These are phyloP conservation scores for Magnolia officinalis DNA, from an alignment of 164 flowering plant genomes.

Conservation along the genomic window DNA sequence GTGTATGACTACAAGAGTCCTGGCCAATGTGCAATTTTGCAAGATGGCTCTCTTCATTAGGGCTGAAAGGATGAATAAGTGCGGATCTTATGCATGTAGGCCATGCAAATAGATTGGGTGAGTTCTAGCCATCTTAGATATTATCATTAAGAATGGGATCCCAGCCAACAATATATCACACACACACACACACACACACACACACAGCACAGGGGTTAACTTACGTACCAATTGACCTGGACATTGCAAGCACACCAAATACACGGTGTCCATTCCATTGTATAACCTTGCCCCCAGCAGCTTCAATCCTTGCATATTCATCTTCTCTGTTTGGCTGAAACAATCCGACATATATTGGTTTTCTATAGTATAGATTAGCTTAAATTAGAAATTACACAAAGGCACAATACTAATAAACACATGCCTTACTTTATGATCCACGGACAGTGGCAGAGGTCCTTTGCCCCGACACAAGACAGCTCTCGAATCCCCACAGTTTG, in stretches of 20 bases:
- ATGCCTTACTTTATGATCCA: constrained; percentile 79
- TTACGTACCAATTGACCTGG: constrained; percentile 27
- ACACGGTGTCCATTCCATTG: constrained; percentile 89
- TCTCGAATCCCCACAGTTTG: constrained; percentile 94
- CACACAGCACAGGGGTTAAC: not conserved
- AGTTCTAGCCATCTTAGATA: too few relatives aligned
- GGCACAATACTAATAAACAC: constrained; percentile 4
- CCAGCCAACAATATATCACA: too few relatives aligned
- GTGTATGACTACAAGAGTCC: too few relatives aligned
- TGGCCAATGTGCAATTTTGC: too few relatives aligned
- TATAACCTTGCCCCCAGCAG: constrained; percentile 86
- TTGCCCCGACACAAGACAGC: constrained; percentile 93
- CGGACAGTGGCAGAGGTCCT: constrained; percentile 64
- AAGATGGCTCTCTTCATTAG: too few relatives aligned
- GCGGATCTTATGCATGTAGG: too few relatives aligned
- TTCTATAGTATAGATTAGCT: not conserved
- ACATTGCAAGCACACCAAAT: constrained; percentile 86
- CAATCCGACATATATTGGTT: not conserved
- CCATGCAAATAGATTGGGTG: too few relatives aligned
- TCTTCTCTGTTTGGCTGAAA: constrained; percentile 86
- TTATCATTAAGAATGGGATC: too few relatives aligned
- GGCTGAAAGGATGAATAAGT: too few relatives aligned
- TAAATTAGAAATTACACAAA: not conserved
- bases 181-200: too few relatives aligned
- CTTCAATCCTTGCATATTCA: constrained; percentile 83